A percentile compares a stretch with the other conserved stretches of the same genome.
These are phyloP conservation scores for Cryphonectria parasitica DNA, from an alignment of 2,329 filamentous ascomycete genomes.

Conservation along the genomic window DNA sequence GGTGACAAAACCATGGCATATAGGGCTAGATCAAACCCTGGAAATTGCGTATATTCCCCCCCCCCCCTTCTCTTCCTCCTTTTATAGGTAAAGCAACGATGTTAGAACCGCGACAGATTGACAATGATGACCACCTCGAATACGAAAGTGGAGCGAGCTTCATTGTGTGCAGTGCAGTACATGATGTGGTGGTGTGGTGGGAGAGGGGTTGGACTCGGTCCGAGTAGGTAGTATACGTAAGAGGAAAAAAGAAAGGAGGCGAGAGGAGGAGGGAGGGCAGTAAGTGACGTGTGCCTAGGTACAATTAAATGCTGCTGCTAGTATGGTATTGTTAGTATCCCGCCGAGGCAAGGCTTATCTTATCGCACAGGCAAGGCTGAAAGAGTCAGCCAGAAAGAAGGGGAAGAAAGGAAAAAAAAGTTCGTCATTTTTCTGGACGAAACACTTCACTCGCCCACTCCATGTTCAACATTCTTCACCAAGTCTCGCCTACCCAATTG, in stretches of 20 bases:
- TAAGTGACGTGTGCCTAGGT: neutral
- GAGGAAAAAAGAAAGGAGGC: too few species aligned
- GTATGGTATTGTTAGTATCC: neutral
- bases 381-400: too few species aligned
- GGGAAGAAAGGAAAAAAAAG: neutral
- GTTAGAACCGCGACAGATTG: neutral
- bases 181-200: too few species aligned
- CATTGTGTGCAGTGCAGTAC: too few species aligned
- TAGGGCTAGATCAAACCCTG: neutral
- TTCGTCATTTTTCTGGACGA: neutral
- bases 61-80: too few species aligned
- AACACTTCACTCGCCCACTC: neutral
- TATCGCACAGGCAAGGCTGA: constrained; percentile 11
- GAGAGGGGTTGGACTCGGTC: neutral
- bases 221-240: neutral
- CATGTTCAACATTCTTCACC: too few species aligned
- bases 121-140: constrained; percentile 4
- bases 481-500: neutral
- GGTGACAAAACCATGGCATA: neutral
- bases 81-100: neutral
- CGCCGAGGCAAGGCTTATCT: constrained; percentile 12
- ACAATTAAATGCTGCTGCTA: neutral
- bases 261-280: neutral
- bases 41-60: neutral
- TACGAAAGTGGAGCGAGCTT: neutral